A percentile compares a stretch with the other conserved stretches of the same genome.
Conservation (phyloP, 805 yeast genomes). For the Wickerhamomyces pijperi region DNA sequence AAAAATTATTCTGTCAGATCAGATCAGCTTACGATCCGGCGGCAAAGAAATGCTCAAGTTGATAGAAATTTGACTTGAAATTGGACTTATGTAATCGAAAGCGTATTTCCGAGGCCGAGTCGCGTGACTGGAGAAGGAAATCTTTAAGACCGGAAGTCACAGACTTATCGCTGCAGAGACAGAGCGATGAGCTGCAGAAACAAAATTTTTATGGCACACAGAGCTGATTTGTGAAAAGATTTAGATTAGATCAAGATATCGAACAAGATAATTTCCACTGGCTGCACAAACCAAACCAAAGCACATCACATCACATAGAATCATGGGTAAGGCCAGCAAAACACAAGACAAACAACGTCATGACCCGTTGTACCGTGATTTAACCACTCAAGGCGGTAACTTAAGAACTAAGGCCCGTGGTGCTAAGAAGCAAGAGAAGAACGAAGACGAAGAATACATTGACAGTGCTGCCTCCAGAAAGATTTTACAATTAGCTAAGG, state of each 20-base stretch:
- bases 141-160: too few relatives aligned
- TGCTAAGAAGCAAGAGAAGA: conserved; percentile 27
- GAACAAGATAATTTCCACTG: too few relatives aligned
- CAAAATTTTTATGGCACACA: not conserved
- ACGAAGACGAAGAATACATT: conserved; percentile 48
- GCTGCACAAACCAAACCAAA: not conserved
- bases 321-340: conserved; percentile 59
- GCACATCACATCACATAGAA: not conserved
- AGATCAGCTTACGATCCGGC: too few relatives aligned
- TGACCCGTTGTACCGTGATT: conserved; percentile 70
- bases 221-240: too few relatives aligned
- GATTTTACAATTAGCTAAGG: conserved; percentile 80
- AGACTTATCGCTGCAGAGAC: too few relatives aligned
- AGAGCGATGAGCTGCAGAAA: not conserved
- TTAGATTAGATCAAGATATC: too few relatives aligned
- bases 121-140: too few relatives aligned
- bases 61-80: too few relatives aligned
- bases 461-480: conserved; percentile 78
- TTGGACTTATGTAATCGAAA: too few relatives aligned
- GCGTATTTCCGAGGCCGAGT: too few relatives aligned
- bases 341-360: conserved; percentile 55
- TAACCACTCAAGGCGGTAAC: conserved; percentile 65
- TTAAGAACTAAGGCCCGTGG: conserved; percentile 34
- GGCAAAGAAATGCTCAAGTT: too few relatives aligned
- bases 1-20: too few relatives aligned